A percentile compares a stretch with the other conserved stretches of the same genome.
Evolutionary conservation across 164 flowering plant genomes (phyloP).

Genomic region (Vitis amurensis): DNA sequence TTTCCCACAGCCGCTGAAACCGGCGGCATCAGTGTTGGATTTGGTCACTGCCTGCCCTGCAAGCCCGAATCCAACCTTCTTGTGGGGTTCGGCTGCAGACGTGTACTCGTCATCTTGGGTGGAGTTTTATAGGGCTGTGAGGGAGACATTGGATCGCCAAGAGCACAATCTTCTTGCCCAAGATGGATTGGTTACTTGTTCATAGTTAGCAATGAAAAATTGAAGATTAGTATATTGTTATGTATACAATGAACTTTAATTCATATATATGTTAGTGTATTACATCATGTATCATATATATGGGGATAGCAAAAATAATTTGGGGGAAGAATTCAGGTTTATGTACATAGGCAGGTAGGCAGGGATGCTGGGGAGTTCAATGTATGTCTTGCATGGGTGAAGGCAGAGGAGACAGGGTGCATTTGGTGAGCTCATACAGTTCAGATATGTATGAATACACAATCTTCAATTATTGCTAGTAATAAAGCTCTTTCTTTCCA

Average conservation of each 20-base stretch:
- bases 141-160: constrained; percentile 55
- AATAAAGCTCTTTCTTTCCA: constrained; percentile 5
- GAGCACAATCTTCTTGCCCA: constrained; percentile 32
- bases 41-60: constrained; percentile 80
- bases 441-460: constrained; percentile 20
- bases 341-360: constrained; percentile 30
- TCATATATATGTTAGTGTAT: constrained; percentile 9
- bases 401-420: background rate
- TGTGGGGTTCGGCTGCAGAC: constrained; percentile 47
- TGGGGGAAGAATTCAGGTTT: constrained; percentile 6
- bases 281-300: constrained; percentile 25
- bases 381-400: background rate
- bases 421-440: constrained; percentile 21
- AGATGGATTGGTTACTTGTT: constrained; percentile 58
- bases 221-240: background rate
- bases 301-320: constrained; percentile 12
- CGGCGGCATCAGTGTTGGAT: constrained; percentile 78
- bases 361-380: constrained; percentile 14
- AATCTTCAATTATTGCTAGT: constrained; percentile 11
- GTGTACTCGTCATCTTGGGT: constrained; percentile 69
- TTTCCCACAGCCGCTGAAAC: constrained; percentile 64
- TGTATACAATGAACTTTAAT: constrained; percentile 2
- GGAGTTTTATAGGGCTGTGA: constrained; percentile 69
- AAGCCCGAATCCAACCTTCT: constrained; percentile 84
- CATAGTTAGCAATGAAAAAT: constrained; percentile 25